Conservation (phyloP, 371 early-diverging fungal genomes). For the Syncephalastrum monosporum region DNA sequence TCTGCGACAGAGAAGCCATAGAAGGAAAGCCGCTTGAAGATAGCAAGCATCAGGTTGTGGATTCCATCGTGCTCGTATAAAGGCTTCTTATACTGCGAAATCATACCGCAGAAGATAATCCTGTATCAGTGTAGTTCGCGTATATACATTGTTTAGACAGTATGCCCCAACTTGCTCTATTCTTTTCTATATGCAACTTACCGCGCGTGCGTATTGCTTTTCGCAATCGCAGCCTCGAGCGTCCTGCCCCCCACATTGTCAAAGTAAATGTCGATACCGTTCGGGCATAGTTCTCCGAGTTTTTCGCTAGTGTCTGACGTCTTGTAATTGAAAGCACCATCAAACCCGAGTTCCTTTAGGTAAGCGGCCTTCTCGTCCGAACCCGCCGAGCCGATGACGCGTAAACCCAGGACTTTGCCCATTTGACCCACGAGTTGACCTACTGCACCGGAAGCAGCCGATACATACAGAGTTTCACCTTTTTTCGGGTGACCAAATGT, state of each 20-base stretch:
- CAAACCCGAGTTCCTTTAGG: slow-evolving; percentile 65
- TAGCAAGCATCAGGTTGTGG: slow-evolving; percentile 29
- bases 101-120: slow-evolving; percentile 65
- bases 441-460: slow-evolving; percentile 60
- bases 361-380: slow-evolving; percentile 75
- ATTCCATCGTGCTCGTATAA: slow-evolving; percentile 19
- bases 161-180: neutral
- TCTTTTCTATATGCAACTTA: neutral
- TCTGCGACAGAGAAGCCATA: slow-evolving; percentile 60
- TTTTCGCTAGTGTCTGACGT: slow-evolving; percentile 45
- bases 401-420: slow-evolving; percentile 64
- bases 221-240: slow-evolving; percentile 58
- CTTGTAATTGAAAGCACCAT: slow-evolving; percentile 86
- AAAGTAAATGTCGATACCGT: slow-evolving; percentile 77
- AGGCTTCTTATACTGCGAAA: slow-evolving; percentile 64
- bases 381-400: slow-evolving; percentile 82
- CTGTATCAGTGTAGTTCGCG: slow-evolving; percentile 16
- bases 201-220: slow-evolving; percentile 51
- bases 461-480: slow-evolving; percentile 53
- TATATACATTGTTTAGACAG: neutral
- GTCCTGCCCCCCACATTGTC: slow-evolving; percentile 74
- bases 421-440: slow-evolving; percentile 67
- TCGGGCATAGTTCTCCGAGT: slow-evolving; percentile 52
- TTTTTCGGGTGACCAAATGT: slow-evolving; percentile 26
- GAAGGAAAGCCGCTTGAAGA: slow-evolving; percentile 48